Evolutionary conservation across 176 grass and related monocot genomes (phyloP), one percentile per base, ranked within the genome.

Genomic region (Oryza meyeriana): DNA sequence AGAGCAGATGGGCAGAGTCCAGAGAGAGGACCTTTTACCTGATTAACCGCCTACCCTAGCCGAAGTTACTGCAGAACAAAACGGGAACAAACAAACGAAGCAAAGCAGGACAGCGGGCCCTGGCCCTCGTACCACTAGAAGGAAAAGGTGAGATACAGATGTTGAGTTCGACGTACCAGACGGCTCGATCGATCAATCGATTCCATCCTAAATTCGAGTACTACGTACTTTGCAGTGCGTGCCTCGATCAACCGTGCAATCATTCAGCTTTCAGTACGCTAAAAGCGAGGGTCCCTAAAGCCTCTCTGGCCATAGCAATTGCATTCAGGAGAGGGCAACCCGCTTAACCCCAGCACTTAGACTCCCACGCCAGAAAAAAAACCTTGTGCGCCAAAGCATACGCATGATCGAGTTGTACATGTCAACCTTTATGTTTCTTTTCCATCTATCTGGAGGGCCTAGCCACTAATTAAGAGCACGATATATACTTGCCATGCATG

Each of bases 211-310:
- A 59, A 59, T 59, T 59, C 55, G 52, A 52, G n/a, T 28, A 16
- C 17, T 14, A 38, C 12, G 64, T 39, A 10, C 26, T 26, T 26
- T 74, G 12, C 69, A 39, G 20, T 74, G 38, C 29, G 41, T 69
- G 78, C 33, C 41, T 90, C 72, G 79, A 79, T 90, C 61, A 72
- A 61, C 48, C 3, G 72, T 64, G 79, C 88, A 90, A 90, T 85
- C 78, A 85, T 82, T 71, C 78, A 22, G 64, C 81, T 76, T 66
- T 79, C 78, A 73, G 65, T 58, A 55, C 72, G 72, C 72, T 65
- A 81, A 85, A 89, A 77, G 77, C 35, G 34, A 70, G 71, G 72
- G 50, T 67, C 67, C 66, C 66, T 79, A 83, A 78, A 79, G 86
- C 58, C 42, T 42, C 42, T 42, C 44, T 57, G 32, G 55, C 12